Evolutionary conservation across 768 basidiomycete genomes (phyloP).

Genomic region (Rhodotorula toruloides): DNA sequence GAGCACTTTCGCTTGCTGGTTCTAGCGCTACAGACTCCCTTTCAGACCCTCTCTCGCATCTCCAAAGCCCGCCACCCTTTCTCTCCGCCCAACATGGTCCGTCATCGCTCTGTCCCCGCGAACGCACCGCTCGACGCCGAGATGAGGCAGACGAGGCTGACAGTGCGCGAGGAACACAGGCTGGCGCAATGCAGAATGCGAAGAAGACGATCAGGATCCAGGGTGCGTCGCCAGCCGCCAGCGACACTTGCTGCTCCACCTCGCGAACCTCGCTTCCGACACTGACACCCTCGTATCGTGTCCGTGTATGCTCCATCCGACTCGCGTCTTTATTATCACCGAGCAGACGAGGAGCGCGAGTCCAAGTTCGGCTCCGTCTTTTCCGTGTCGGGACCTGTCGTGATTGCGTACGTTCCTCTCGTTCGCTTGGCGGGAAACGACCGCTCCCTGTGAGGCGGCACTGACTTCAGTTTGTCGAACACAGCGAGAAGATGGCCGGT

Average conservation of each 20-base stretch:
- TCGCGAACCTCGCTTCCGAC: neutral
- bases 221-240: constrained; percentile 19
- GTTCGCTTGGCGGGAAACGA: constrained; percentile 13
- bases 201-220: constrained; percentile 41
- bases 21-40: neutral
- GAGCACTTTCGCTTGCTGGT: neutral
- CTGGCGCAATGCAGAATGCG: constrained; percentile 43
- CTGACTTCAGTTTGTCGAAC: neutral
- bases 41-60: neutral
- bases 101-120: neutral
- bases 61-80: neutral
- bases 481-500: constrained; percentile 73
- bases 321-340: neutral
- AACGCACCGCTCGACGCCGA: neutral
- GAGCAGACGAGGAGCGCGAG: constrained; percentile 42
- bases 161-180: constrained; percentile 15
- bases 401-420: constrained; percentile 59
- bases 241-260: neutral
- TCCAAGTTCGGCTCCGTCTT: constrained; percentile 73
- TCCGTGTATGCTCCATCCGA: neutral
- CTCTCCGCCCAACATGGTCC: constrained; percentile 8
- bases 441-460: neutral
- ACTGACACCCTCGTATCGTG: neutral
- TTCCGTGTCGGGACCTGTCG: constrained; percentile 97
- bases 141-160: too few relatives aligned